Conservation (phyloP, 257 asterid genomes). For the Osmanthus fragrans region DNA sequence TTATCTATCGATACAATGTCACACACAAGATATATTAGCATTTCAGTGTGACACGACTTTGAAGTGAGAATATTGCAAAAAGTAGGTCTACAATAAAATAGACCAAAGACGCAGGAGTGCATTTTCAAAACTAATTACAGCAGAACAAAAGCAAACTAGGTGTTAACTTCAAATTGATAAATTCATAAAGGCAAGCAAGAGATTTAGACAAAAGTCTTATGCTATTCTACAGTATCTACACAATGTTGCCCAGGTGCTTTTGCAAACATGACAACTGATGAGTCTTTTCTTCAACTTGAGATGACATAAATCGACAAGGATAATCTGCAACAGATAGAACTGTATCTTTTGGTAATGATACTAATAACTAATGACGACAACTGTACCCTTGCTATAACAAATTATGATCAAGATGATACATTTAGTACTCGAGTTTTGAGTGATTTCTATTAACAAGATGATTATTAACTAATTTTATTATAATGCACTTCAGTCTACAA, state of each 20-base stretch:
- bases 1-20: constrained; percentile 76
- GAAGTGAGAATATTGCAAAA: not conserved
- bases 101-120: not conserved
- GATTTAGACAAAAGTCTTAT: constrained; percentile 65
- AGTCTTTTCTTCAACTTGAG: constrained; percentile 90
- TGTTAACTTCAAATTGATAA: too few species aligned
- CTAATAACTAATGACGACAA: constrained; percentile 3
- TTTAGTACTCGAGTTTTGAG: not conserved
- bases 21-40: constrained; percentile 20
- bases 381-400: not conserved
- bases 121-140: not conserved
- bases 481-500: not conserved
- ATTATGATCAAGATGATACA: not conserved
- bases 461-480: too few species aligned
- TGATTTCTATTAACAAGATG: not conserved
- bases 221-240: constrained; percentile 59
- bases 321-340: constrained; percentile 51
- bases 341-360: constrained; percentile 17
- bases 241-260: constrained; percentile 73
- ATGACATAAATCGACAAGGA: constrained; percentile 87
- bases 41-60: constrained; percentile 7
- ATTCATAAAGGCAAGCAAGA: too few species aligned
- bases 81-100: not conserved
- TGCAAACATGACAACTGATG: constrained; percentile 91
- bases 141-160: constrained; percentile 9